Percentiles rank a stretch among this genome's conserved stretches.
These are phyloP conservation scores for Erodium chrysanthum DNA, from an alignment of 441 rosid genomes.

Conservation along the genomic window DNA sequence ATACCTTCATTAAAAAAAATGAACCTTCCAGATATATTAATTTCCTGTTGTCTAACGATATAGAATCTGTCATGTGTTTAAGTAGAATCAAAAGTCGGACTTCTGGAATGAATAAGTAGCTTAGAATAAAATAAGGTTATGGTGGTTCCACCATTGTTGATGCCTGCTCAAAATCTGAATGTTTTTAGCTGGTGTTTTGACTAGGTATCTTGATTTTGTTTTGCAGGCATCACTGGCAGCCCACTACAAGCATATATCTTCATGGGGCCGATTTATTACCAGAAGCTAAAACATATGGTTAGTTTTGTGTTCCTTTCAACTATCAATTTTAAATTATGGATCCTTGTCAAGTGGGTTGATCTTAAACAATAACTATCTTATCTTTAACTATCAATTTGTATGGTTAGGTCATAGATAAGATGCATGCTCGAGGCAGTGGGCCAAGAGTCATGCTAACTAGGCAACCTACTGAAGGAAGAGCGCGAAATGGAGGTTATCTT, in stretches of 20 bases:
- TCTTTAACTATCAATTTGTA: no score
- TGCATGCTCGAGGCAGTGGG: constrained; percentile 90
- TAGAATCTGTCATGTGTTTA: neutral
- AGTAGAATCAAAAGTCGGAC: no score
- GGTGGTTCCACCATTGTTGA: neutral
- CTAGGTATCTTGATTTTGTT: constrained; percentile 25
- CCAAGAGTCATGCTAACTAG: constrained; percentile 84
- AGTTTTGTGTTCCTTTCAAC: constrained; percentile 22
- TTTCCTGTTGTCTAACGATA: no score
- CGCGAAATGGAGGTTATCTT: constrained; percentile 75
- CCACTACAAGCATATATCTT: constrained; percentile 85
- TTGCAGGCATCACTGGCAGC: constrained; percentile 73
- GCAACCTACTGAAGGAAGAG: constrained; percentile 95
- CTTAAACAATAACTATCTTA: no score
- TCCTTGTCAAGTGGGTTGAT: no score
- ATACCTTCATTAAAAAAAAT: no score
- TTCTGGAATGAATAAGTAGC: neutral
- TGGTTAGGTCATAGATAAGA: constrained; percentile 27
- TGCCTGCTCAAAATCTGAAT: neutral
- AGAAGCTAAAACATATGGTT: constrained; percentile 95
- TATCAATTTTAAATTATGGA: constrained; percentile 7
- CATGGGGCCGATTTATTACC: constrained; percentile 99
- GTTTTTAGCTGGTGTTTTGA: neutral
- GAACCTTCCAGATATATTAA: no score
- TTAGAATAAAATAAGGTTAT: neutral